A percentile compares a stretch with the other conserved stretches of the same genome.
phyloP scores from a whole-genome alignment of 805 yeast genomes.

The Barnettozyma populi region DNA sequence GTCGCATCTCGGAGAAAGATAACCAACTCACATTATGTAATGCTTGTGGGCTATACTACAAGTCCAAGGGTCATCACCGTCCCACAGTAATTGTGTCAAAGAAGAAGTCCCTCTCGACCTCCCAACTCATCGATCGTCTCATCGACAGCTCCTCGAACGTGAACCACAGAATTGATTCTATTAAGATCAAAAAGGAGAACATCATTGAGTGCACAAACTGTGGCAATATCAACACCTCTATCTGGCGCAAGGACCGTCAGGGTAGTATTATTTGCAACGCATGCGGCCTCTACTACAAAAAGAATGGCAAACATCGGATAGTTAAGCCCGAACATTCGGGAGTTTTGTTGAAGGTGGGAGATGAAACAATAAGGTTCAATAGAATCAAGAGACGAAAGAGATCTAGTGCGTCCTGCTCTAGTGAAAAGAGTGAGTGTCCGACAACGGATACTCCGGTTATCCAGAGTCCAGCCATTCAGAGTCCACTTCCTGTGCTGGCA shows the following conservation, averaged over 20 bases:
- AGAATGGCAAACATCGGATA: slow-evolving; percentile 18
- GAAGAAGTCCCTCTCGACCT: slow-evolving; percentile 15
- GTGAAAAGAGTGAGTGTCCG: neutral
- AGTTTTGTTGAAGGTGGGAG: slow-evolving; percentile 18
- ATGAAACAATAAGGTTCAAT: slow-evolving; percentile 18
- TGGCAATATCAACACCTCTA: slow-evolving; percentile 82
- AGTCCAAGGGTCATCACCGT: slow-evolving; percentile 68
- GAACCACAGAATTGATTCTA: slow-evolving; percentile 8
- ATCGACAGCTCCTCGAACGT: neutral
- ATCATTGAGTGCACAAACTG: slow-evolving; percentile 66
- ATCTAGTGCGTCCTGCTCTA: neutral
- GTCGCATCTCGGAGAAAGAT: slow-evolving; percentile 60
- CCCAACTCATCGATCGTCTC: slow-evolving; percentile 10
- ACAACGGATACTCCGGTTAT: too few relatives aligned
- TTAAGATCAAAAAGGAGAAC: slow-evolving; percentile 9
- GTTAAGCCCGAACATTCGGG: slow-evolving; percentile 8
- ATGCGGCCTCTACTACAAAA: slow-evolving; percentile 81
- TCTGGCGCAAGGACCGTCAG: slow-evolving; percentile 87
- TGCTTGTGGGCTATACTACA: slow-evolving; percentile 77
- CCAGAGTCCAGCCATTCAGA: neutral
- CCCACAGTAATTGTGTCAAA: slow-evolving; percentile 55
- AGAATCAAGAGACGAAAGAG: slow-evolving; percentile 19
- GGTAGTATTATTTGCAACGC: slow-evolving; percentile 94
- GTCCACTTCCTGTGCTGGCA: neutral
- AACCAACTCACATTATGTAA: slow-evolving; percentile 71